phyloP scores from a whole-genome alignment of 129 eudicot genomes.

The Saposhnikovia divaricata region DNA sequence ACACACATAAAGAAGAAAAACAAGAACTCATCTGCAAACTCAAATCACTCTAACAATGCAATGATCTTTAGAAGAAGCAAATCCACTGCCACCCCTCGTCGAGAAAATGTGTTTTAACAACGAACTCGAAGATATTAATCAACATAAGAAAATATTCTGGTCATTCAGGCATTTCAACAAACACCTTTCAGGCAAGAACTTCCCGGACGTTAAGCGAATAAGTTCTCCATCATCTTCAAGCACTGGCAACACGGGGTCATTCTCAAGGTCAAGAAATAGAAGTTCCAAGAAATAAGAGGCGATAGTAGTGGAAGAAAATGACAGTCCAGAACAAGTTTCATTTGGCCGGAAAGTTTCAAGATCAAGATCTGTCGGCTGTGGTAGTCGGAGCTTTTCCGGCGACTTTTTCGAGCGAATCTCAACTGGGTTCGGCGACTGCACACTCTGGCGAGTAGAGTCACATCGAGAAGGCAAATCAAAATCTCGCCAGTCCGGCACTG shows the following conservation, averaged over 20 bases:
- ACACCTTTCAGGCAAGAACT: slow-evolving; percentile 18
- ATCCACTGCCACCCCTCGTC: slow-evolving; percentile 52
- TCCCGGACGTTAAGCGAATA: slow-evolving; percentile 20
- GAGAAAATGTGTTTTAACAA: slow-evolving; percentile 36
- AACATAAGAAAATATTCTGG: slow-evolving; percentile 64
- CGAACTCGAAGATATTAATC: slow-evolving; percentile 19
- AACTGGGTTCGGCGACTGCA: slow-evolving; percentile 82
- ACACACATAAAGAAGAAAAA: slow-evolving; percentile 63
- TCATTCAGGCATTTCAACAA: slow-evolving; percentile 53
- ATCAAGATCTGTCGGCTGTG: slow-evolving; percentile 92
- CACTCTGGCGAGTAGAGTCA: slow-evolving; percentile 76
- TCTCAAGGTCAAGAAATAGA: slow-evolving; percentile 11
- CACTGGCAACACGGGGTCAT: neutral
- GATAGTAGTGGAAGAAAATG: slow-evolving; percentile 38
- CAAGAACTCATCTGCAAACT: slow-evolving; percentile 13
- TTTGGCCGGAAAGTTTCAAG: slow-evolving; percentile 66
- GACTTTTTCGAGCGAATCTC: slow-evolving; percentile 83
- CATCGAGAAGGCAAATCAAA: slow-evolving; percentile 67
- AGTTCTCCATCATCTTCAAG: slow-evolving; percentile 22
- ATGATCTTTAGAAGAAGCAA: slow-evolving; percentile 61
- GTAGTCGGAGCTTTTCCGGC: slow-evolving; percentile 91
- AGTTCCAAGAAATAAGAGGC: slow-evolving; percentile 14
- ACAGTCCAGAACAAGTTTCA: slow-evolving; percentile 40
- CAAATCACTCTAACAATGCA: slow-evolving; percentile 2
- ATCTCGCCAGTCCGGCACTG: slow-evolving; percentile 26